Percentiles rank a stretch among this genome's conserved stretches.
These are phyloP conservation scores for Leucocoprinus sp. DNA, from an alignment of 768 basidiomycete genomes.

Conservation along the genomic window DNA sequence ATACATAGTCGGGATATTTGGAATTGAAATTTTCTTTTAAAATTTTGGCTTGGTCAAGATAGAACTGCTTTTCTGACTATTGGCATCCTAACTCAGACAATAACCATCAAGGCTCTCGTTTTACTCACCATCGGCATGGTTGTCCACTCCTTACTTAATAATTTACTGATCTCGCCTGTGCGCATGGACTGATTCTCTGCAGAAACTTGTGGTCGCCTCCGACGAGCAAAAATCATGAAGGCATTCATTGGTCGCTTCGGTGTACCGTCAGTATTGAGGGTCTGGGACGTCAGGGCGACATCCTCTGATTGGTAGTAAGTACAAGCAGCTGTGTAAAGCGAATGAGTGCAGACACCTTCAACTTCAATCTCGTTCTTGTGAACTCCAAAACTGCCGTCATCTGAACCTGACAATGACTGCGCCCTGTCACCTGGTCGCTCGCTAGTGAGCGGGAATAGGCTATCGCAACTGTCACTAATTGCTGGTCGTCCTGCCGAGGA, in stretches of 20 bases:
- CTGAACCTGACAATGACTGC: constrained; percentile 45
- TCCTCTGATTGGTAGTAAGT: constrained; percentile 24
- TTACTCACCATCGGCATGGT: constrained; percentile 61
- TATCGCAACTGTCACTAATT: not conserved
- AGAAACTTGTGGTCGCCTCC: constrained; percentile 74
- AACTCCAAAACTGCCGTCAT: constrained; percentile 38
- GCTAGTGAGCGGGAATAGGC: constrained; percentile 4
- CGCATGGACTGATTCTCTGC: constrained; percentile 87
- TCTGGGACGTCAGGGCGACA: constrained; percentile 59
- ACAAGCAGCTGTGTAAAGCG: not conserved
- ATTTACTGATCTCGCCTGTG: constrained; percentile 85
- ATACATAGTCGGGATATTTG: constrained; percentile 86
- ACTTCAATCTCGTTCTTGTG: constrained; percentile 36
- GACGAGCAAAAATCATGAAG: constrained; percentile 88
- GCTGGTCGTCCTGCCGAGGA: constrained; percentile 6
- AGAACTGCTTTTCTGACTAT: constrained; percentile 79
- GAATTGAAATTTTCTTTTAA: constrained; percentile 81
- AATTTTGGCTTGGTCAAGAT: constrained; percentile 78
- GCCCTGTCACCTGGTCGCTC: constrained; percentile 36
- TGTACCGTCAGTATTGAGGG: constrained; percentile 79
- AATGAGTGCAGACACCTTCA: constrained; percentile 32
- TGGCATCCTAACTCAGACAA: constrained; percentile 12
- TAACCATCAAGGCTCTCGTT: constrained; percentile 9
- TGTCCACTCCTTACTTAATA: constrained; percentile 82
- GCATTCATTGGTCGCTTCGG: constrained; percentile 91